Evolutionary conservation across 257 asterid genomes (phyloP), one percentile per base, ranked within the genome.

Genomic region (Oldenlandia corymbosa): DNA sequence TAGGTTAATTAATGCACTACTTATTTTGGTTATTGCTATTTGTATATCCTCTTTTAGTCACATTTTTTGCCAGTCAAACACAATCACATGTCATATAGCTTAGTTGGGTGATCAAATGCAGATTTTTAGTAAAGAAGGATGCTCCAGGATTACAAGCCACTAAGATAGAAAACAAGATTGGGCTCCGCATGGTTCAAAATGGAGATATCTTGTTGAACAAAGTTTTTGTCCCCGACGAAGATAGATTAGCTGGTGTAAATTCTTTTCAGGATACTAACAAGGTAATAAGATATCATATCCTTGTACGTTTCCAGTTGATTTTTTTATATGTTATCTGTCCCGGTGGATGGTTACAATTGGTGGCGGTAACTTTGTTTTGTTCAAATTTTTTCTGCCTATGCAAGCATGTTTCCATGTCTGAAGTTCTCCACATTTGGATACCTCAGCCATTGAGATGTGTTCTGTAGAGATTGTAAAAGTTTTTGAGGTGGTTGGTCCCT

Each of bases 221-320:
- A 27, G 95, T 88, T 50, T 93, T 90, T 73, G 92, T 90, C 61
- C 95, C 94, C 53, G 96, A 93, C 56, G 99, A 93, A 73, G 97
- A 87, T 77, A 85, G 88, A 76, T 83, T 93, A 51, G 78, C 94
- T 20, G 97, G 94, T 74, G 92, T 88, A 48, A 83, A 85, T 68
- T 93, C 97, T 66, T 93, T 90, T 73, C 85, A 87, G 73, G 99
- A 93, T 72, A 93, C 97, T 31, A 87, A 48, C 81, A 90, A 90
- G 97, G 99, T 93, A 76, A 26, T 69, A 7, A 20, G 9, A n/a
- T 32, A 59, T 42, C 5, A 14, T 7, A n/a, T 13, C 23, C 41
- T 27, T 30, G 0, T 14, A 4, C 41, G n/a, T n/a, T 54, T 11
- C 0, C 26, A 2, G 18, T 42, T 42, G n/a, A 42, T 14, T n/a